Evolutionary conservation across 495 filamentous ascomycete genomes (phyloP).

Genomic region (Xylaria telfairii): DNA sequence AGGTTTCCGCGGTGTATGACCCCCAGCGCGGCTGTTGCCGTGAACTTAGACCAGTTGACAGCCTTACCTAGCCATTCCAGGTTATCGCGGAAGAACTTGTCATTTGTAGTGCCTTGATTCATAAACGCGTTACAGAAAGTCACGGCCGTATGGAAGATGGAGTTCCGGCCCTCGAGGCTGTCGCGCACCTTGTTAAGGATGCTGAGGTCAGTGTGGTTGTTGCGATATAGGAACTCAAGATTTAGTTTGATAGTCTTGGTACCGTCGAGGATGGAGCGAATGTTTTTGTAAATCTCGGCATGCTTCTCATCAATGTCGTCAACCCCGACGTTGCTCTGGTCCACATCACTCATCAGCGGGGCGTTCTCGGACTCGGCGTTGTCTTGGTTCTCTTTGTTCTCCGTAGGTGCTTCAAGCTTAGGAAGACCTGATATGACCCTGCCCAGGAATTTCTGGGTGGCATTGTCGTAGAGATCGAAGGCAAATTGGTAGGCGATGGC

Average conservation of each 20-base stretch:
- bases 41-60: slow-evolving; percentile 99
- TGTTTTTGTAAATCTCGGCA: slow-evolving; percentile 72
- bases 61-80: slow-evolving; percentile 98
- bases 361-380: slow-evolving; percentile 56
- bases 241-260: slow-evolving; percentile 92
- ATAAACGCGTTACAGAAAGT: slow-evolving; percentile 99
- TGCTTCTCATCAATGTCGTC: slow-evolving; percentile 55
- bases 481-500: slow-evolving; percentile 96
- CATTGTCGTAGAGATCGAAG: slow-evolving; percentile 97
- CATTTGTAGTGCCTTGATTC: slow-evolving; percentile 98
- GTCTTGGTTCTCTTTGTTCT: slow-evolving; percentile 56
- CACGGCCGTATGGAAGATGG: slow-evolving; percentile 96
- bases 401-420: slow-evolving; percentile 56
- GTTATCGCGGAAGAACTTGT: slow-evolving; percentile 97
- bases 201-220: slow-evolving; percentile 79
- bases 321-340: slow-evolving; percentile 37
- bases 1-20: slow-evolving; percentile 97
- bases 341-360: slow-evolving; percentile 46
- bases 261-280: slow-evolving; percentile 86
- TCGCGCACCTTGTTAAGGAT: slow-evolving; percentile 97
- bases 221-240: slow-evolving; percentile 94
- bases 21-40: slow-evolving; percentile 93
- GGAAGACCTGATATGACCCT: slow-evolving; percentile 87
- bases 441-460: slow-evolving; percentile 93
- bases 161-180: slow-evolving; percentile 92